Evolutionary conservation across 805 yeast genomes (phyloP), one percentile per base, ranked within the genome.

Genomic region (Peterozyma xylosa): DNA sequence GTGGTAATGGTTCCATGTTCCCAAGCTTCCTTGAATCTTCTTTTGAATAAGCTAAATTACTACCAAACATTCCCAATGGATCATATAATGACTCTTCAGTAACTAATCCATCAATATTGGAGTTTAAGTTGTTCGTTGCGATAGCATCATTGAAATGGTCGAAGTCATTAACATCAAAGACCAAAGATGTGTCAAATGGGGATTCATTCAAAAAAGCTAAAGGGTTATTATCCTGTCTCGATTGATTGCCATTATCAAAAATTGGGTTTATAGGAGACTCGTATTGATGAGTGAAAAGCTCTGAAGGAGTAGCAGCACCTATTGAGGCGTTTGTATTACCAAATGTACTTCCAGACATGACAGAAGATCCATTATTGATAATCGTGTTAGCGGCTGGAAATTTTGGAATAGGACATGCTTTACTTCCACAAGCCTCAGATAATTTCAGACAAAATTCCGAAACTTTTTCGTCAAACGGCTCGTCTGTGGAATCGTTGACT

Each of bases 361-460:
- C 34, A 9, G 47, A 42, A 18, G 33, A 33, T 37, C 30, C 30
- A 15, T 34, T 42, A 11, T 34, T 17, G 5, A 40, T 35, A 11
- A 21, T n/a, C 10, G 33, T 47, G 11, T 53, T 43, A 11, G 37
- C 21, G 6, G 49, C 15, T 14, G 46, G 48, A 9, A 50, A 55
- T 53, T 64, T 60, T 2, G 96, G 95, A 3, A 81, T 58, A 3
- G 93, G 96, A 50, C 75, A 64, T 13, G 71, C 71, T 53, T 70
- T 80, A 6, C 82, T 80, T 14, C 96, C 97, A 63, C 97, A 90
- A 1, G 89, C 97, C 59, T 79, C 73, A 48, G 77, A 75, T 56
- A 91, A 71, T 53, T 80, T 77, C 21, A 75, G 74, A 57, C 98
- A 91, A 58, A 91, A 91, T 29, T 76, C 78, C 47, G 76, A 74